phyloP scores from a whole-genome alignment of 768 basidiomycete genomes.

The Russula emetica region DNA sequence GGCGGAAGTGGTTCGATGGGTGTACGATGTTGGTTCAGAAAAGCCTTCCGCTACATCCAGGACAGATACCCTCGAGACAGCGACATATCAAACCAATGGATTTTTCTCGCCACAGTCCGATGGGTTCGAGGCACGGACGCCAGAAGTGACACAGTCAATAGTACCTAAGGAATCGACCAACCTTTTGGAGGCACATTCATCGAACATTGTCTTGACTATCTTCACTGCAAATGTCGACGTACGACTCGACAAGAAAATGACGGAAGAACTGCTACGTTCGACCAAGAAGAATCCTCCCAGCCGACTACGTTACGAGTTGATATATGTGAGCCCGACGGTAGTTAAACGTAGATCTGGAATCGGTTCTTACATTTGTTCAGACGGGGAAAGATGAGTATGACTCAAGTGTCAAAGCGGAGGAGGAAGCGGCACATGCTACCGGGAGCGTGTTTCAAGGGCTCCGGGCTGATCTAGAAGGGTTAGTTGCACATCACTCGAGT shows the following conservation, averaged over 20 bases:
- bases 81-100: constrained; percentile 31
- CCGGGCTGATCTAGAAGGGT: constrained; percentile 83
- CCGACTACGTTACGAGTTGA: constrained; percentile 71
- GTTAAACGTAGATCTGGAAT: constrained; percentile 3
- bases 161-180: constrained; percentile 32
- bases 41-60: constrained; percentile 41
- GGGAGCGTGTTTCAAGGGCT: constrained; percentile 86
- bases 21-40: constrained; percentile 62
- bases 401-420: constrained; percentile 64
- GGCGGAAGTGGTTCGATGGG: constrained; percentile 76
- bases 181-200: constrained; percentile 41
- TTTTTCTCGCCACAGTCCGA: constrained; percentile 43
- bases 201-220: constrained; percentile 56
- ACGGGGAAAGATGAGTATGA: constrained; percentile 82
- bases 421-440: constrained; percentile 50
- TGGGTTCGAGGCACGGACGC: constrained; percentile 33
- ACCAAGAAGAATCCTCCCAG: constrained; percentile 93
- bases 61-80: constrained; percentile 1
- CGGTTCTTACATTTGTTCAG: constrained; percentile 36
- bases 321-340: constrained; percentile 56
- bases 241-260: constrained; percentile 58
- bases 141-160: constrained; percentile 34
- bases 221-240: constrained; percentile 67
- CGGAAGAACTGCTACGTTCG: constrained; percentile 73
- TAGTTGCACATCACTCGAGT: constrained; percentile 28